Percentiles rank a stretch among this genome's conserved stretches.
Conservation (phyloP, 2,329 filamentous ascomycete genomes). For the Triangularia verruculosa region DNA sequence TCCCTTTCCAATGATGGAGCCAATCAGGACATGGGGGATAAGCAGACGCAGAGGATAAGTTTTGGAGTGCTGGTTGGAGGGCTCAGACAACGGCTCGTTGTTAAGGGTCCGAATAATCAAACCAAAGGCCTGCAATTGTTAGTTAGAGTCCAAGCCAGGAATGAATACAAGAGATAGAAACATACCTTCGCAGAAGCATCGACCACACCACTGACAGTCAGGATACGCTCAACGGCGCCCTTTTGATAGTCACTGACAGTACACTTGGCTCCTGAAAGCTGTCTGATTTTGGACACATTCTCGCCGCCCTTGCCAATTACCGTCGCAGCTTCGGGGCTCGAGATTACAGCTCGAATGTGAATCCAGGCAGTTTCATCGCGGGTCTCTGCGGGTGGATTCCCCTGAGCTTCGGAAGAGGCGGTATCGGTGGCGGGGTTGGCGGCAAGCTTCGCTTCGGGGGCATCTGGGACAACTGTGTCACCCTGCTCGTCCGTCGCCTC, state of each 20-base stretch:
- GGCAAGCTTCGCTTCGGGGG: conserved; percentile 53
- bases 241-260: conserved; percentile 98
- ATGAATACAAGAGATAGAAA: background rate
- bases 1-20: conserved; percentile 97
- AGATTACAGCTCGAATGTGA: conserved; percentile 94
- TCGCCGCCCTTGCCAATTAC: conserved; percentile 98
- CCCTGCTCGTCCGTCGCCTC: conserved; percentile 58
- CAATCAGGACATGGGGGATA: conserved; percentile 94
- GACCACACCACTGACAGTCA: conserved; percentile 94
- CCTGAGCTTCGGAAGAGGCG: conserved; percentile 37
- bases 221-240: conserved; percentile 92
- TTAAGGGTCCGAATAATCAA: conserved; percentile 97
- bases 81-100: conserved; percentile 84
- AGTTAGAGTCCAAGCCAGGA: conserved; percentile 30
- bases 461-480: conserved; percentile 68
- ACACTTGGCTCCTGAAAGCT: conserved; percentile 94
- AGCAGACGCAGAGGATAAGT: conserved; percentile 94
- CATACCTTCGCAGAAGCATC: conserved; percentile 91
- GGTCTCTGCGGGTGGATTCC: conserved; percentile 49
- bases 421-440: conserved; percentile 39
- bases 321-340: conserved; percentile 93
- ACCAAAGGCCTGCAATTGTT: conserved; percentile 73
- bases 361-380: conserved; percentile 96
- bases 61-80: conserved; percentile 92
- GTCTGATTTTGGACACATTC: conserved; percentile 95